phyloP scores from a whole-genome alignment of 2,329 filamentous ascomycete species.

The Stagonosporopsis rhizophila region DNA sequence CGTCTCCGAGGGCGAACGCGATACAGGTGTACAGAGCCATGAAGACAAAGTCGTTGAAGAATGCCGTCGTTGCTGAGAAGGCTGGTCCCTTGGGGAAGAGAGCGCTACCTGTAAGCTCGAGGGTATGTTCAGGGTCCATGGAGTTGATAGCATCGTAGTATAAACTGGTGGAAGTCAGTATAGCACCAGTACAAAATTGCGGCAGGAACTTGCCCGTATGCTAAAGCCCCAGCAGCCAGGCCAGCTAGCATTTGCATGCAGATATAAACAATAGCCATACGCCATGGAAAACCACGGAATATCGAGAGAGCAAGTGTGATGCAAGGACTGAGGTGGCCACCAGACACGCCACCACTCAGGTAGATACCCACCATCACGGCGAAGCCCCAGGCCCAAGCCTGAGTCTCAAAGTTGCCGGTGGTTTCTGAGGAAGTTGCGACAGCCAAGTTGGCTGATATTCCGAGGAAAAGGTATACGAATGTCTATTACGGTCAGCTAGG shows the following conservation, averaged over 20 bases:
- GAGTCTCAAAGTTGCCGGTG: slow-evolving; percentile 39
- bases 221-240: slow-evolving; percentile 56
- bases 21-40: slow-evolving; percentile 72
- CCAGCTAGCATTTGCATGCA: slow-evolving; percentile 61
- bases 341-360: slow-evolving; percentile 55
- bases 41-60: slow-evolving; percentile 74
- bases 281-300: slow-evolving; percentile 67
- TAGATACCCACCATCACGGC: slow-evolving; percentile 61
- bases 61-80: slow-evolving; percentile 70
- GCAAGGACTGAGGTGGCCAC: slow-evolving; percentile 58
- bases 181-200: slow-evolving; percentile 49
- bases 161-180: slow-evolving; percentile 28
- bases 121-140: slow-evolving; percentile 58
- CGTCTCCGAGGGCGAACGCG: slow-evolving; percentile 69
- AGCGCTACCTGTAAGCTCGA: slow-evolving; percentile 53
- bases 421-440: slow-evolving; percentile 57
- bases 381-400: slow-evolving; percentile 59
- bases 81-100: slow-evolving; percentile 67
- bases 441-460: slow-evolving; percentile 59
- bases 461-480: slow-evolving; percentile 49
- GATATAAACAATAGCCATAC: slow-evolving; percentile 60
- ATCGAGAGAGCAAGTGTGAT: slow-evolving; percentile 53
- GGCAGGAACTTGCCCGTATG: slow-evolving; percentile 50
- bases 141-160: slow-evolving; percentile 64
- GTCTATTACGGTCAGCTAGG: slow-evolving; percentile 38